Evolutionary conservation across 148 eudicot species (phyloP), one percentile per base, ranked within the genome.

Genomic region (Silene uniflora): DNA sequence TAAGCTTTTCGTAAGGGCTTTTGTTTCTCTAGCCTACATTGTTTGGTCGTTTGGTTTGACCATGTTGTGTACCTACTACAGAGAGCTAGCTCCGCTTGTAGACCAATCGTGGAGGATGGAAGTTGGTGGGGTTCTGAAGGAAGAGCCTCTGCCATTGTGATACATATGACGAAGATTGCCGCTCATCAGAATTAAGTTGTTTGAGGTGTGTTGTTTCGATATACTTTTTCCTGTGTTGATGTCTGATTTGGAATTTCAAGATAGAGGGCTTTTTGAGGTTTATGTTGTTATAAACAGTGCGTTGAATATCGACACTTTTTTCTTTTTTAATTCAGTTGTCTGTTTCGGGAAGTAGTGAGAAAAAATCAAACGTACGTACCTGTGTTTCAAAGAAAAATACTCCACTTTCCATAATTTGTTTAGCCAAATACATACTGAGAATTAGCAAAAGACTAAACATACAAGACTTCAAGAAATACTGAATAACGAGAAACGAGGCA

Each of bases 51-150:
- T 6, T 39, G 44, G 44, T 18, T n/a, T 71, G 55, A 35, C 83
- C 58, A 42, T 81, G 27, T 74, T 78, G 67, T 9, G 25, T 67
- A 54, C 64, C 76, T 44, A 16, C 66, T 76, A 54, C 89, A 91
- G 98, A 83, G 98, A 94, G 89, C 77, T 94, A 74, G 89, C 91
- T 35, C 73, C 92, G 44, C 75, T 91, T 73, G 98, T 91, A 69
- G 98, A 94, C 79, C 88, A 83, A 35, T 91, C 98, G 12, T 94
- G 97, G 98, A 88, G 89, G 79, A 94, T 94, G 98, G 93, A 89
- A 75, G 85, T 83, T 83, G 98, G 96, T 67, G 98, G 98, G 62
- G 58, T 85, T 75, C 84, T 94, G 49, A 88, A 78, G 74, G 89
- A 87, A 67, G 93, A 91, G 83, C 76, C 84, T 79, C 77, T 91